Evolutionary conservation across 805 yeast genomes (phyloP), one percentile per base, ranked within the genome.

Genomic region (Cyberlindnera japonica): DNA sequence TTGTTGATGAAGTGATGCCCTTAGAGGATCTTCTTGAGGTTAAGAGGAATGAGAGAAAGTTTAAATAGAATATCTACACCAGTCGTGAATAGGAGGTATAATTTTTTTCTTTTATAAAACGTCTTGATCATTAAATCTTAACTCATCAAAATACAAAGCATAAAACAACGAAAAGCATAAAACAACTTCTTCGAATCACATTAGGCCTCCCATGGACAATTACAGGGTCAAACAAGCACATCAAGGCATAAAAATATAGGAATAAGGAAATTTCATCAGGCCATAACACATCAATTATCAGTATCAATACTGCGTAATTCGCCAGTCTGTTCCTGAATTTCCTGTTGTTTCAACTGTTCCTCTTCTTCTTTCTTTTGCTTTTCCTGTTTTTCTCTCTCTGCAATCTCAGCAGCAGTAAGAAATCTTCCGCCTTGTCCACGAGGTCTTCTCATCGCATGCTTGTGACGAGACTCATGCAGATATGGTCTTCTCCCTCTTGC

Each of bases 371-470:
- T 40, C 41, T 43, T 37, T 31, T 37, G 46, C 30, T 38, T 50
- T 51, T 57, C 69, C 44, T 59, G 58, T 38, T 69, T 58, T 37
- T 79, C 83, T 41, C 74, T 65, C 46, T 74, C 82, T 11, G 77
- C 81, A 33, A 76, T 83, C 48, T 77, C 86, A 10, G 96, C 95
- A 12, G 98, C 96, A 1, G 99, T 93, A 44, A 93, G 65, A 52
- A 93, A 93, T 45, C 99, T 72, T 6, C 99, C 99, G 23, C 99
- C 99, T 66, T 93, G 98, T 20, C 99, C 99, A 53, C 99, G 78
- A 13, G 99, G 98, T 61, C 99, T 77, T 59, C 98, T 76, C 99
- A 93, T 93, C 3, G 99, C 99, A 62, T 93, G 99, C 61, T 93
- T 91, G 62, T 93, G 99, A 54, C 99, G 75, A 15, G 96, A 87